Conservation (phyloP, 2,329 filamentous ascomycete genomes). For the Colletotrichum limetticola region DNA sequence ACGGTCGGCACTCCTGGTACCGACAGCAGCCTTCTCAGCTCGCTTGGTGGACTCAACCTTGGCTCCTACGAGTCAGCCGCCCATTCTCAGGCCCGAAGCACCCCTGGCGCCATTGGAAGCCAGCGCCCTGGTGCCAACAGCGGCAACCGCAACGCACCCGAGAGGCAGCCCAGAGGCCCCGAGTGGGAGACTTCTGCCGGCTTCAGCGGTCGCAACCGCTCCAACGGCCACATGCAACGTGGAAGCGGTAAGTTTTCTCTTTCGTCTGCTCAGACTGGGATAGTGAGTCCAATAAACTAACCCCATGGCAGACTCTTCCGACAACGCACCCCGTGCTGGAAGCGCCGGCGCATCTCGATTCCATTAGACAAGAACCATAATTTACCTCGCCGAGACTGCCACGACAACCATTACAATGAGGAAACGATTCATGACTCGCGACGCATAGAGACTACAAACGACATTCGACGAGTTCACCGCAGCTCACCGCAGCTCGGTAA, state of each 20-base stretch:
- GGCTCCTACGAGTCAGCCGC: constrained; percentile 60
- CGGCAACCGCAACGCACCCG: constrained; percentile 59
- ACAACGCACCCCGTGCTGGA: constrained; percentile 52
- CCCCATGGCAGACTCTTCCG: constrained; percentile 51
- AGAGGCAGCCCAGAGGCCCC: constrained; percentile 72
- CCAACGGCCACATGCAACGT: constrained; percentile 70
- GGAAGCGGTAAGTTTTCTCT: constrained; percentile 65
- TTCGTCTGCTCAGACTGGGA: neutral
- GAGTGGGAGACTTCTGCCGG: constrained; percentile 68
- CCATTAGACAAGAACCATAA: constrained; percentile 33
- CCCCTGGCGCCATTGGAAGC: constrained; percentile 73
- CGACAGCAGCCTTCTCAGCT: constrained; percentile 56
- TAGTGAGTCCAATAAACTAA: neutral
- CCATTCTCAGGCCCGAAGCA: constrained; percentile 54
- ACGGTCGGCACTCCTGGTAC: constrained; percentile 51
- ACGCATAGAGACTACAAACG: constrained; percentile 50
- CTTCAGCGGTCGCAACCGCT: constrained; percentile 63
- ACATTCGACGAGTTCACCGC: constrained; percentile 34
- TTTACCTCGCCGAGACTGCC: constrained; percentile 29
- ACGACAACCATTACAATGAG: constrained; percentile 31
- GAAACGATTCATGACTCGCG: constrained; percentile 37
- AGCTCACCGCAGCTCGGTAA: constrained; percentile 28
- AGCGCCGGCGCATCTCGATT: constrained; percentile 38
- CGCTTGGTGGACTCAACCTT: constrained; percentile 62
- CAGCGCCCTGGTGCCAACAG: constrained; percentile 66